Evolutionary conservation across 768 basidiomycete genomes (phyloP).

Genomic region (Pleurotus pulmonarius): DNA sequence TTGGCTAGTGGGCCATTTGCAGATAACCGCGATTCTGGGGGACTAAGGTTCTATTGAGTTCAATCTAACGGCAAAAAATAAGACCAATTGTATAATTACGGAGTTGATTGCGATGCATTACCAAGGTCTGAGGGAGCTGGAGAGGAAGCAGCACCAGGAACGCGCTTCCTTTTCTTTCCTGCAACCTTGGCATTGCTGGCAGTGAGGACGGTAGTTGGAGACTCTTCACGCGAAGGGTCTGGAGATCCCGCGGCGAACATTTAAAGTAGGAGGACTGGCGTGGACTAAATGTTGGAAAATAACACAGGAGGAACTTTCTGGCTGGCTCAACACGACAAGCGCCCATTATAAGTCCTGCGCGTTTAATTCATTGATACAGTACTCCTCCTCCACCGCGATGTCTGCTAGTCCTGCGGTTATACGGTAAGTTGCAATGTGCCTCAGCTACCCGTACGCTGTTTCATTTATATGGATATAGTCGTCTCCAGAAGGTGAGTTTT

Average conservation of each 20-base stretch:
- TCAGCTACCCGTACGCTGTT: too few species aligned
- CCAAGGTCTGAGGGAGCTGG: slow-evolving; percentile 56
- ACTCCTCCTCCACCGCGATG: not conserved
- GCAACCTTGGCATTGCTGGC: slow-evolving; percentile 19
- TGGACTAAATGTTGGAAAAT: not conserved
- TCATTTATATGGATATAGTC: slow-evolving; percentile 35
- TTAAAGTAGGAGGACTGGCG: not conserved
- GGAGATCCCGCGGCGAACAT: slow-evolving; percentile 32
- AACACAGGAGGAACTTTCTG: too few species aligned
- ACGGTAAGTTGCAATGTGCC: too few species aligned
- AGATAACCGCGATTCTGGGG: slow-evolving; percentile 64
- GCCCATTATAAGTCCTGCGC: too few species aligned
- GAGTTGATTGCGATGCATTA: slow-evolving; percentile 31
- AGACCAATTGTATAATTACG: slow-evolving; percentile 11
- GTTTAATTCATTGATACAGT: not conserved
- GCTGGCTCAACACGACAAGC: too few species aligned
- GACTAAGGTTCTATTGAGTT: slow-evolving; percentile 27
- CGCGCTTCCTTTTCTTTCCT: slow-evolving; percentile 56
- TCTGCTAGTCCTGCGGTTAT: not conserved
- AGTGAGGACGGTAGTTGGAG: slow-evolving; percentile 9
- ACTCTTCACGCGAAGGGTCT: slow-evolving; percentile 20
- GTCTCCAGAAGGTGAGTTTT: slow-evolving; percentile 64
- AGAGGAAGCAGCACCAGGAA: slow-evolving; percentile 43
- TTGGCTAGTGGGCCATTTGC: slow-evolving; percentile 55
- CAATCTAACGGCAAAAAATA: slow-evolving; percentile 7